phyloP scores from a whole-genome alignment of 768 basidiomycete genomes.

The Leccinum pellstonianum region DNA sequence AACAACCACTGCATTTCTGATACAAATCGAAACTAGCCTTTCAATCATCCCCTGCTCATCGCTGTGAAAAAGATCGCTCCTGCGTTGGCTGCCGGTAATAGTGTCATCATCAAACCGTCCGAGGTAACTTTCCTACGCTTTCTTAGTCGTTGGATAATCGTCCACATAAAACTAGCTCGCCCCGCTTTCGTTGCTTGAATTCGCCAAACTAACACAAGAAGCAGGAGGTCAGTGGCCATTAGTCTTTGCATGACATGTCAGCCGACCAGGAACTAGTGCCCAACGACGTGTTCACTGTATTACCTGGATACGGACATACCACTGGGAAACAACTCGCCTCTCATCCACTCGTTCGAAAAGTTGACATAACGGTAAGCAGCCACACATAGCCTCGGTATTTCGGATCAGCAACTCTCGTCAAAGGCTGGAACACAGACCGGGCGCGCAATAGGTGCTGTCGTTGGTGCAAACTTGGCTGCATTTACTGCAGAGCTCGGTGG shows the following conservation, averaged over 20 bases:
- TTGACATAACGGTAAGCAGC: conserved; percentile 73
- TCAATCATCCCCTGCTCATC: conserved; percentile 88
- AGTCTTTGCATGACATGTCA: not conserved
- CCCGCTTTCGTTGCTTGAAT: conserved; percentile 77
- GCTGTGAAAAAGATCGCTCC: conserved; percentile 88
- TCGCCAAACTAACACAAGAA: conserved; percentile 59
- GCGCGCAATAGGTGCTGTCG: conserved; percentile 66
- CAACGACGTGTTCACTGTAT: conserved; percentile 64
- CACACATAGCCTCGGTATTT: not conserved
- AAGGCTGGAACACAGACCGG: conserved; percentile 82
- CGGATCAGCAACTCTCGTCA: not conserved
- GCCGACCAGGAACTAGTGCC: conserved; percentile 54
- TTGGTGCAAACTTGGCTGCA: conserved; percentile 68
- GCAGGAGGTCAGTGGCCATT: conserved; percentile 56
- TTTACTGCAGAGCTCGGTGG: conserved; percentile 88
- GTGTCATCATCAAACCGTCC: conserved; percentile 80
- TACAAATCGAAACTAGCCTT: conserved; percentile 50
- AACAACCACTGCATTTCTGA: not conserved
- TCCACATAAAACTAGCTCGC: conserved; percentile 48
- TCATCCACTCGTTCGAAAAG: conserved; percentile 69
- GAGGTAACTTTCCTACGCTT: conserved; percentile 44
- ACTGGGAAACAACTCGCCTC: conserved; percentile 66
- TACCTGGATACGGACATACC: conserved; percentile 67
- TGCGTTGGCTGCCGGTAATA: conserved; percentile 81
- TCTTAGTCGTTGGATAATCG: not conserved